Base-by-base conservation (phyloP, 2,329 filamentous ascomycete genomes). In the Trichophyton mentagrophytes region DNA sequence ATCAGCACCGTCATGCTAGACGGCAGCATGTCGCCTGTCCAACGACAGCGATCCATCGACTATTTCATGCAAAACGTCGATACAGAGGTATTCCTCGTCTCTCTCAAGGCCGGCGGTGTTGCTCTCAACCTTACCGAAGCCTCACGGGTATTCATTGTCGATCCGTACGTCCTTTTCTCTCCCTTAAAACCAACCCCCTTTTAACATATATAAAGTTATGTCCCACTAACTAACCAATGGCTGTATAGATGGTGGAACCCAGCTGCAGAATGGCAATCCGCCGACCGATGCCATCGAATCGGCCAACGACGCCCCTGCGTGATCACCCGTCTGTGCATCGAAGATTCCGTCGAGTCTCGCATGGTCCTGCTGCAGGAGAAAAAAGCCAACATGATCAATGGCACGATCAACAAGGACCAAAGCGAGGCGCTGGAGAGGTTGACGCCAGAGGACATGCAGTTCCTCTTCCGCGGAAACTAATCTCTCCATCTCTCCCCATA, bases 251-350 rank as follows among this genome's bases (percentile, higher is more conserved):
- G 93, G 93, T 99, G 93, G 93, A 97, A 97, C 67, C 93, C 93
- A n/a, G 91, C 91, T n/a, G 92, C 92, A 0, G 93, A 99, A 76
- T 99, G 93, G 93, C 93, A 99, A 75, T 93, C 88, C 64, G 93
- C 93, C 2, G 93, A 99, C 72, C 83, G 89, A 65, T 90, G 88
- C 70, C 93, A 97, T 75, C 90, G 93, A 61, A 99, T 97, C 67
- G 93, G 93, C 36, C 93, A 99, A 77, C 89, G 86, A 55, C 87
- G 93, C 6, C 92, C 92, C 30, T 97, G 93, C 71, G 89, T 89
- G 40, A 95, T 99, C 67, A 97, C 91, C 1, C 85, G 93, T 30
- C 83, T 99, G 9, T 95, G 90, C 70, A 96, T 99, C 64, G 92
- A 99, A 72, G 93, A 99, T 71, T 95, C 89, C 0, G 92, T 99